Base-by-base conservation (phyloP, 2,329 filamentous ascomycete genomes). In the Calonectria leucothoes region DNA sequence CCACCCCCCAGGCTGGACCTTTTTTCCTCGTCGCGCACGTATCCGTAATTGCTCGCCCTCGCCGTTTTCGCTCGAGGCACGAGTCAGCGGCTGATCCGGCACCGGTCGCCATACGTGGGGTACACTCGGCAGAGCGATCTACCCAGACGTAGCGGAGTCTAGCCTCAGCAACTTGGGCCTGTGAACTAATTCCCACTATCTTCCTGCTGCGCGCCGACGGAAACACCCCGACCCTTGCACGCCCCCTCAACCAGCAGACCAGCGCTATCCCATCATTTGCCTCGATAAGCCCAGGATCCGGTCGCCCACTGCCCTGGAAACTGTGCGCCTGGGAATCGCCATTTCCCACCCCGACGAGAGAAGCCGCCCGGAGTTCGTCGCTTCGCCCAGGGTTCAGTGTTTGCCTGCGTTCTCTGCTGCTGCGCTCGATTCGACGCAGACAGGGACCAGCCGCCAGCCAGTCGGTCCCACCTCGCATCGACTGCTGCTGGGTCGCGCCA, bases 11-110 rank as follows among this genome's bases (percentile, higher is more conserved):
- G 55, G 66, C 74, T 73, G 52, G 37, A 39, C 29, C 55, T 74
- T 73, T 61, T 69, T 70, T 76, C 74, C 75, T 77, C 75, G 69
- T 77, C 29, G 66, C 66, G 39, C 66, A 61, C 65, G 35, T 65
- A 68, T 67, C 65, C 65, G 70, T 72, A 80, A 79, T 77, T 79
- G 64, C 77, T 77, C 70, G 65, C 64, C 29, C 35, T 67, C 75
- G 79, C 78, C 78, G 79, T 76, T 80, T 81, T 79, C 78, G 79
- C 79, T 77, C 75, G 70, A 70, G 72, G 70, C 75, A 76, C 79
- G 80, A 82, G 80, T 82, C 81, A 82, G 81, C 79, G 79, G 79
- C 78, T 80, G 76, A 81, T 78, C 78, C 81, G 81, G 81, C 80
- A 82, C 75, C 77, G 74, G 78, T 74, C 71, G 71, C 77, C 70